These are phyloP conservation scores for Immersiporthe knoxdaviesiana DNA, from an alignment of 2,329 filamentous ascomycete genomes.

Conservation along the genomic window DNA sequence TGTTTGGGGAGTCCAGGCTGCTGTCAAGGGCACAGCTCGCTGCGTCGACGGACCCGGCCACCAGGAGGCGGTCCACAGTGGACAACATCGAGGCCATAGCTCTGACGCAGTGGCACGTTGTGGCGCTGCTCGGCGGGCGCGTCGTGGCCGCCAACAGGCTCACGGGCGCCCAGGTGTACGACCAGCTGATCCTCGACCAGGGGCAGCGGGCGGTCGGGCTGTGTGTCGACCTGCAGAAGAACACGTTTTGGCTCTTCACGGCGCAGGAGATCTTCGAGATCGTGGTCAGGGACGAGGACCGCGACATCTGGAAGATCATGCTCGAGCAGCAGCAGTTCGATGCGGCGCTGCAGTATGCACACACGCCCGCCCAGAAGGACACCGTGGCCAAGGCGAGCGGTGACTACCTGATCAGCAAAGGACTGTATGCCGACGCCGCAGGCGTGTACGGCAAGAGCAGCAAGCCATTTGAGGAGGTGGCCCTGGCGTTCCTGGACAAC, in stretches of 20 bases:
- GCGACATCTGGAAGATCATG: conserved; percentile 95
- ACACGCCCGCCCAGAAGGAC: conserved; percentile 80
- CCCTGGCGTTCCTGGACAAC: conserved; percentile 86
- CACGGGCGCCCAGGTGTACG: conserved; percentile 82
- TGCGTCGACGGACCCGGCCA: conserved; percentile 66
- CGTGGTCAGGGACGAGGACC: conserved; percentile 84
- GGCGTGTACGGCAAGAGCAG: conserved; percentile 91
- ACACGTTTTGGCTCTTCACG: conserved; percentile 97
- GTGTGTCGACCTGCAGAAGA: conserved; percentile 88
- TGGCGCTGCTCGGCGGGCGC: conserved; percentile 80
- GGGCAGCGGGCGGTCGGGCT: conserved; percentile 82
- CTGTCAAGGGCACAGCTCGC: conserved; percentile 71
- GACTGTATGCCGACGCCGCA: conserved; percentile 83
- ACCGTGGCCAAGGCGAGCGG: conserved; percentile 90
- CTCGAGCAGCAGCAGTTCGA: conserved; percentile 86
- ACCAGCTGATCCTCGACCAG: conserved; percentile 81
- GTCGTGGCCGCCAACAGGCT: conserved; percentile 86
- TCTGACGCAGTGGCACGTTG: conserved; percentile 90
- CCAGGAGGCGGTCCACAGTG: conserved; percentile 66
- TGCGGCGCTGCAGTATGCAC: conserved; percentile 82
- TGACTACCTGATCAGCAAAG: conserved; percentile 81
- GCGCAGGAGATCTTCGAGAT: conserved; percentile 91
- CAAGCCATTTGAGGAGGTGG: conserved; percentile 96
- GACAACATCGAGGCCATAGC: conserved; percentile 80
- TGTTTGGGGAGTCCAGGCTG: conserved; percentile 80